Base-by-base conservation (phyloP, 2,329 filamentous ascomycete species). In the Exophiala sideris region DNA sequence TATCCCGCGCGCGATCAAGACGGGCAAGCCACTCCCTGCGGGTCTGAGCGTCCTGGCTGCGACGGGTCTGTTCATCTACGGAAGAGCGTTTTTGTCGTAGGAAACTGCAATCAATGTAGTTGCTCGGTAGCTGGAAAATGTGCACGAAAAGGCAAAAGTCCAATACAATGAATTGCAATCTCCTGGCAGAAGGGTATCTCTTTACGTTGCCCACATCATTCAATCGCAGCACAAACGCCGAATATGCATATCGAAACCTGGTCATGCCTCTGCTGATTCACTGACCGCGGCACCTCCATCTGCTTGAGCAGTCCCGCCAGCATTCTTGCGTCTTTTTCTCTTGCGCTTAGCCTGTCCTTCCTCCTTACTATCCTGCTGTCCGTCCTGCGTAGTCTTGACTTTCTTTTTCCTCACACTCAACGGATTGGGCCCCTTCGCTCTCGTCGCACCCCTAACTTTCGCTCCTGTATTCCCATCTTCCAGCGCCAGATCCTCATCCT, bases 1-100 rank as follows among this genome's bases (percentile, higher is more conserved):
- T 1, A 86, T 97, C 56, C 94, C 94, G 10, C 82, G 94, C 48
- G 94, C 91, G 3, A 84, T 99, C 66, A 89, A 85, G 70, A 81
- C 85, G 39, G 68, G 68, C 8, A 99, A 97, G 80, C 88, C 89
- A 0, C 82, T 99, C 48, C 92, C 94, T 1, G 79, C 88, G 52
- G 83, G 86, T 9, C 75, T 99, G 67, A 92, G 89, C 67, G 67
- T 91, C 45, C 68, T 97, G 66, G 90, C 92, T 11, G 76, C 84
- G 8, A 89, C 89, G 70, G 92, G 92, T 12, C 68, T 95, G 63
- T 79, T 83, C 66, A 85, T 87, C 20, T 97, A 94, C 75, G 91
- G 90, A 56, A 80, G 79, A 66, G 89, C 87, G 36, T 87, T 74
- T 58, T 66, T 69, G 48, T 71, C 68, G 65, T 52, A 39, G 21